Conservation (phyloP, 2,329 filamentous ascomycete species). For the Ceratocystis lukuohia region DNA sequence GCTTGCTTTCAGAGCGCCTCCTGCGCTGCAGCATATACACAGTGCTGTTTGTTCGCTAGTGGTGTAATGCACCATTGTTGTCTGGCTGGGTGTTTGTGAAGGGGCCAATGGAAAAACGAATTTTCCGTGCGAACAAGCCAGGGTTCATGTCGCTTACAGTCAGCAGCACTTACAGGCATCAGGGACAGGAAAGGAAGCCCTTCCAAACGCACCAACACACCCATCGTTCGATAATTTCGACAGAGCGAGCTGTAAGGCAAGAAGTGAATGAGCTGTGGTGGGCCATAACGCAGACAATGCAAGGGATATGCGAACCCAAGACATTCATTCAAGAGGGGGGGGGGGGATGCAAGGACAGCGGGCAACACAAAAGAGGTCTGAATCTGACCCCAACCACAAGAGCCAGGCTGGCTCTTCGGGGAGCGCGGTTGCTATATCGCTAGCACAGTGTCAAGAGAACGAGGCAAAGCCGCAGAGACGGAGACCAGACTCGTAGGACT, state of each 20-base stretch:
- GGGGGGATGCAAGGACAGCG: background rate
- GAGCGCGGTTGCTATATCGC: no score
- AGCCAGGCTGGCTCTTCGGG: background rate
- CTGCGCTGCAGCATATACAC: no score
- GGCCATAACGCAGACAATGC: background rate
- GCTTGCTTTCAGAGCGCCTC: no score
- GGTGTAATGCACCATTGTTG: no score
- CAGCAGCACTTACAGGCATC: background rate
- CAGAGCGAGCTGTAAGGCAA: background rate
- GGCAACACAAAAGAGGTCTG: background rate
- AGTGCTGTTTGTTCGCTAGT: no score
- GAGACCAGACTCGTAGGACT: background rate
- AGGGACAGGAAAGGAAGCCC: background rate
- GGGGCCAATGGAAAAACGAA: no score
- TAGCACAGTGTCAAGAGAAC: background rate
- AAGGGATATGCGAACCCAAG: background rate
- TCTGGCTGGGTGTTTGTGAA: no score
- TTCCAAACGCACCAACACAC: background rate
- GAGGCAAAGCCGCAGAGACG: background rate
- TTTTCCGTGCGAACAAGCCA: no score
- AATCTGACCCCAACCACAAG: background rate
- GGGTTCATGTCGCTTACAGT: no score
- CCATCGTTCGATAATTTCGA: constrained; percentile 2
- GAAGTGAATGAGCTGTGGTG: background rate
- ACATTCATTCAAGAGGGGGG: background rate